A percentile compares a stretch with the other conserved stretches of the same genome.
These are phyloP conservation scores for Tolypocladium tropicale DNA, from an alignment of 2,329 filamentous ascomycete species.

Conservation along the genomic window DNA sequence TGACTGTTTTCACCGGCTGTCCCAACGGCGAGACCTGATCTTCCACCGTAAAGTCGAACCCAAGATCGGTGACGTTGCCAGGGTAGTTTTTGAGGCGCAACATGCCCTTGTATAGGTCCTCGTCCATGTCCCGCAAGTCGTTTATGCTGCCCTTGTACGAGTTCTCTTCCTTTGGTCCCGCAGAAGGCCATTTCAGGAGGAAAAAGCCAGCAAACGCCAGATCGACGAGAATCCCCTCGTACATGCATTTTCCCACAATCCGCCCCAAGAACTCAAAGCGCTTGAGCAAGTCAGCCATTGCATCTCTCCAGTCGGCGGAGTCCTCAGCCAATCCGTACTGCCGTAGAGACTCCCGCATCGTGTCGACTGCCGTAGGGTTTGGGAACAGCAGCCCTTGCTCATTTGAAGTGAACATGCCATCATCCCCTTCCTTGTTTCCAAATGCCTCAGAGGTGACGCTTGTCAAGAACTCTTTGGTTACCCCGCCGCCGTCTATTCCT, in stretches of 20 bases:
- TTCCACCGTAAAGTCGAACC: conserved; percentile 80
- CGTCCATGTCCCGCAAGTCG: conserved; percentile 85
- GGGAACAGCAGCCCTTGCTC: conserved; percentile 81
- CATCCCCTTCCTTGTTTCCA: conserved; percentile 32
- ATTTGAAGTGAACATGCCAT: conserved; percentile 69
- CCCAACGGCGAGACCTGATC: conserved; percentile 47
- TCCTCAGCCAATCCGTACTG: conserved; percentile 39
- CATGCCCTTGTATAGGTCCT: conserved; percentile 81
- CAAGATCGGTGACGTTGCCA: conserved; percentile 61
- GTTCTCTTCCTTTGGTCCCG: conserved; percentile 50
- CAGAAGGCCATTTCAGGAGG: conserved; percentile 85
- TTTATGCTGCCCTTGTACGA: conserved; percentile 90
- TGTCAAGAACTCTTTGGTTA: conserved; percentile 93
- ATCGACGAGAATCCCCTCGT: conserved; percentile 92
- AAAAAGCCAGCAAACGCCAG: conserved; percentile 93
- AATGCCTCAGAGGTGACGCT: conserved; percentile 84
- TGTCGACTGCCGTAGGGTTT: conserved; percentile 69
- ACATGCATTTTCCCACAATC: conserved; percentile 91
- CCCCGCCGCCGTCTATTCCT: conserved; percentile 92
- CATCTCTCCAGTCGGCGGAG: conserved; percentile 44
- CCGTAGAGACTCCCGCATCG: conserved; percentile 49
- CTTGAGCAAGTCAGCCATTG: conserved; percentile 51
- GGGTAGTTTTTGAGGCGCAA: conserved; percentile 73
- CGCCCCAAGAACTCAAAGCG: conserved; percentile 88
- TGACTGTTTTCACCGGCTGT: conserved; percentile 49